These are phyloP conservation scores for Pisolithus marmoratus DNA, from an alignment of 768 basidiomycete genomes.

Conservation along the genomic window DNA sequence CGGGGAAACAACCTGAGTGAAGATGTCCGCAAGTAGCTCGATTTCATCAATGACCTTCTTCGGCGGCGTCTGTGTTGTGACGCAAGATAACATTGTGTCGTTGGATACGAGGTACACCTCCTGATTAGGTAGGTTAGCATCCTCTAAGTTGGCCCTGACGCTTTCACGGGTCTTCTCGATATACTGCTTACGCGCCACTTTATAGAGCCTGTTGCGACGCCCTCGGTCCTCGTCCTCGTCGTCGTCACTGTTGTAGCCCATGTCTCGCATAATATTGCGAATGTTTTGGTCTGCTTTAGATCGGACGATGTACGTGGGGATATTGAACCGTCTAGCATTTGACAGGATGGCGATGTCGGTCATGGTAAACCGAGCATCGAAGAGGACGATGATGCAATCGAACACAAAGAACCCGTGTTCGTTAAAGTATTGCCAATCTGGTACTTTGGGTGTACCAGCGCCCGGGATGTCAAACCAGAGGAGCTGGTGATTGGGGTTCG, in stretches of 20 bases:
- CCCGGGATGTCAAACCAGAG: conserved; percentile 36
- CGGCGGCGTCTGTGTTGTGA: too few species aligned
- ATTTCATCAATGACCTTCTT: too few species aligned
- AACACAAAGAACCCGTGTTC: conserved; percentile 34
- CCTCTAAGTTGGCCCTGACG: conserved; percentile 10
- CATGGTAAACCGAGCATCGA: conserved; percentile 30
- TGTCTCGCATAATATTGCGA: conserved; percentile 20
- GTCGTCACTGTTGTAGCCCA: conserved; percentile 25
- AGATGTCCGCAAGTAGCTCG: too few species aligned
- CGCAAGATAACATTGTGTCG: conserved; percentile 1
- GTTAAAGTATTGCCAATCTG: conserved; percentile 36
- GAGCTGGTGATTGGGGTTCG: conserved; percentile 15
- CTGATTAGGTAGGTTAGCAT: conserved; percentile 13
- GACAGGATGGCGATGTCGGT: conserved; percentile 32
- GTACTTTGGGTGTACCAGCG: conserved; percentile 30
- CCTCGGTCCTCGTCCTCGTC: neutral
- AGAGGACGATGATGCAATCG: conserved; percentile 30
- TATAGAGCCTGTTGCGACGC: neutral
- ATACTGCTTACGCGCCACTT: conserved; percentile 11
- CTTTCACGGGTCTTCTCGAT: conserved; percentile 13
- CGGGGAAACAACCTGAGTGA: too few species aligned
- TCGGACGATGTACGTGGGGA: conserved; percentile 32
- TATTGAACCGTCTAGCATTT: conserved; percentile 28
- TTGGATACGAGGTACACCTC: conserved; percentile 19
- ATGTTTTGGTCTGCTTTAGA: conserved; percentile 33